phyloP scores from a whole-genome alignment of 2,329 filamentous ascomycete genomes.

The Claviceps sp. region DNA sequence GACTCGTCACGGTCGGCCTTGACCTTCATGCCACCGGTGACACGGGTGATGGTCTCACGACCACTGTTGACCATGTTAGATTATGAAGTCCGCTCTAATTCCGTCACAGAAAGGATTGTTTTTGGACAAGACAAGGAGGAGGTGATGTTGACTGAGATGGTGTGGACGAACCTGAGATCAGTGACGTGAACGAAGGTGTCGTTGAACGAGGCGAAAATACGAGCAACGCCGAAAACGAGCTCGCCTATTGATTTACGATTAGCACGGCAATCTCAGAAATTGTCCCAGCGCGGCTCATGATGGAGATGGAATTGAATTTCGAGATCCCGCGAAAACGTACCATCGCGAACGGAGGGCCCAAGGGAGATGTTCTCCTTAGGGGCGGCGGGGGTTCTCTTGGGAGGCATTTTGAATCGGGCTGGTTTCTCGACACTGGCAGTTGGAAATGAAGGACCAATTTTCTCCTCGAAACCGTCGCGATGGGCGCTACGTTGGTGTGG shows the following conservation, averaged over 20 bases:
- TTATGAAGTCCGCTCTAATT: not conserved
- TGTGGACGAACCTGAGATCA: slow-evolving; percentile 71
- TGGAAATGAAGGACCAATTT: slow-evolving; percentile 18
- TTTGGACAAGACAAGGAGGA: no score
- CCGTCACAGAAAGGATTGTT: not conserved
- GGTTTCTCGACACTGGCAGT: slow-evolving; percentile 22
- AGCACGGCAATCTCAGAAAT: slow-evolving; percentile 4
- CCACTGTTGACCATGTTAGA: slow-evolving; percentile 47
- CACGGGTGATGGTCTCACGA: slow-evolving; percentile 99
- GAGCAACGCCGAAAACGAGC: slow-evolving; percentile 94
- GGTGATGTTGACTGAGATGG: not conserved
- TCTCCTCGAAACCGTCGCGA: slow-evolving; percentile 13
- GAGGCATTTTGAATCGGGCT: slow-evolving; percentile 60
- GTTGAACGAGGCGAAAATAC: slow-evolving; percentile 91
- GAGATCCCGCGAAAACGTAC: slow-evolving; percentile 31
- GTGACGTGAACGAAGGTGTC: slow-evolving; percentile 97
- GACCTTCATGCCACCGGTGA: slow-evolving; percentile 99
- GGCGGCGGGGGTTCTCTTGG: slow-evolving; percentile 76
- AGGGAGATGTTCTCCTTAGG: slow-evolving; percentile 97
- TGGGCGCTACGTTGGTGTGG: slow-evolving; percentile 13
- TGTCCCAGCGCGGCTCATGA: not conserved
- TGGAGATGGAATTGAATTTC: not conserved
- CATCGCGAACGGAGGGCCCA: slow-evolving; percentile 92
- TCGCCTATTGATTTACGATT: slow-evolving; percentile 46
- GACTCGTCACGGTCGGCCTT: slow-evolving; percentile 99